Percentiles rank a stretch among this genome's conserved stretches.
Evolutionary conservation across 2,329 filamentous ascomycete species (phyloP).

Genomic region (Xylaria sp.): DNA sequence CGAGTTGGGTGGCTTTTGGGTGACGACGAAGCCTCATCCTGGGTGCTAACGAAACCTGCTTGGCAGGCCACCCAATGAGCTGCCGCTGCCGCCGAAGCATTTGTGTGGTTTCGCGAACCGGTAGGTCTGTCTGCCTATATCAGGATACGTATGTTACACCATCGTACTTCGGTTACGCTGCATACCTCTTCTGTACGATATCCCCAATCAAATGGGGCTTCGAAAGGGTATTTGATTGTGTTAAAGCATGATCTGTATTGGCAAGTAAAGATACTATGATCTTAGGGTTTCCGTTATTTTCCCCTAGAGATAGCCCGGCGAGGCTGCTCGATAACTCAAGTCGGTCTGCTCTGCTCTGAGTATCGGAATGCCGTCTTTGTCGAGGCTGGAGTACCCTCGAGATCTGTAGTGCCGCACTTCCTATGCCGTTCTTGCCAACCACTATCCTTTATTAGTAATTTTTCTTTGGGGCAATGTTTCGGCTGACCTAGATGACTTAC

Average conservation of each 20-base stretch:
- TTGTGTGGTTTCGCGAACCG: conserved; percentile 18
- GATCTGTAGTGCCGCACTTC: conserved; percentile 9
- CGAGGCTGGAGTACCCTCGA: conserved; percentile 2
- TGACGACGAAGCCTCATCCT: conserved; percentile 37
- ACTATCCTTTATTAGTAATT: conserved; percentile 28
- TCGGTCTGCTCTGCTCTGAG: conserved; percentile 23
- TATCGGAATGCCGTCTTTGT: conserved; percentile 30
- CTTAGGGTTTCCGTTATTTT: conserved; percentile 8
- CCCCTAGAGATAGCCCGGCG: not conserved
- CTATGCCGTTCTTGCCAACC: conserved; percentile 14
- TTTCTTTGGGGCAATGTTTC: not conserved
- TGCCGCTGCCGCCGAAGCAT: conserved; percentile 23
- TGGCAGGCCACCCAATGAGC: conserved; percentile 32
- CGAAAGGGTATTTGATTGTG: conserved; percentile 7
- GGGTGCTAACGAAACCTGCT: conserved; percentile 37
- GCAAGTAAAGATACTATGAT: conserved; percentile 6
- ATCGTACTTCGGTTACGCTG: not conserved
- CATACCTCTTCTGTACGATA: conserved; percentile 23
- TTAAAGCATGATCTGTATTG: conserved; percentile 7
- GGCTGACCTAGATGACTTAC: conserved; percentile 11
- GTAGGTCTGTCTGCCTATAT: conserved; percentile 11
- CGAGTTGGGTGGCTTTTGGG: conserved; percentile 45
- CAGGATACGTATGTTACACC: conserved; percentile 3
- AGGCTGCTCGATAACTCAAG: conserved; percentile 14
- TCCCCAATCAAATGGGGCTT: conserved; percentile 10